These are phyloP conservation scores for Sporothrix mexicana DNA, from an alignment of 2,329 filamentous ascomycete species.

Conservation along the genomic window DNA sequence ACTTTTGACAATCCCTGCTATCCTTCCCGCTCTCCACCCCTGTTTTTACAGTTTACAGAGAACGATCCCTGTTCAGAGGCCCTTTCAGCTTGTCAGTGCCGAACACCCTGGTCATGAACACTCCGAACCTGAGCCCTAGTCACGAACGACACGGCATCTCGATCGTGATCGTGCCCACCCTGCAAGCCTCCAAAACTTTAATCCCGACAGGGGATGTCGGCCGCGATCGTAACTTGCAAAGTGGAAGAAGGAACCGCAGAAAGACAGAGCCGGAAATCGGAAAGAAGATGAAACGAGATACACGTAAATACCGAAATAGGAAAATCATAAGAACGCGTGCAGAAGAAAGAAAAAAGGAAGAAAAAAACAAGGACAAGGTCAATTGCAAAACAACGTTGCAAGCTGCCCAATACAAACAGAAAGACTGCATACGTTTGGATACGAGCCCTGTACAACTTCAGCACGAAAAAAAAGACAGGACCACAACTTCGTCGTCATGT, in stretches of 20 bases:
- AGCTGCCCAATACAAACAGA: no score
- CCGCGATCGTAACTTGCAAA: no score
- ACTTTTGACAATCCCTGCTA: conserved; percentile 17
- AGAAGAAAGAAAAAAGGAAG: background rate
- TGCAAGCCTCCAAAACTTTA: background rate
- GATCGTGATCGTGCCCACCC: background rate
- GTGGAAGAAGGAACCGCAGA: background rate
- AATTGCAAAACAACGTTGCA: no score
- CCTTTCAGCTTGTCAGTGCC: conserved; percentile 18
- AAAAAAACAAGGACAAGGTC: background rate
- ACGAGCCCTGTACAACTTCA: no score
- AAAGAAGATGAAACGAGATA: no score
- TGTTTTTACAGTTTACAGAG: background rate
- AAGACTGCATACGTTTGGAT: no score
- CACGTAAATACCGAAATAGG: background rate
- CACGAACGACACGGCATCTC: background rate
- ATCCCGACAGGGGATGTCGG: background rate
- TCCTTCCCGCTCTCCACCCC: conserved; percentile 16
- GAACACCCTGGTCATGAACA: background rate
- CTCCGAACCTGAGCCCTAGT: background rate
- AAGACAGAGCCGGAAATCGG: background rate
- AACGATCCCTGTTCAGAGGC: background rate
- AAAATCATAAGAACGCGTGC: background rate
- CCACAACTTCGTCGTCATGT: background rate
- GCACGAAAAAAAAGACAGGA: no score